Base-by-base conservation (phyloP, 2,329 filamentous ascomycete species). In the Aspergillus chevalieri region DNA sequence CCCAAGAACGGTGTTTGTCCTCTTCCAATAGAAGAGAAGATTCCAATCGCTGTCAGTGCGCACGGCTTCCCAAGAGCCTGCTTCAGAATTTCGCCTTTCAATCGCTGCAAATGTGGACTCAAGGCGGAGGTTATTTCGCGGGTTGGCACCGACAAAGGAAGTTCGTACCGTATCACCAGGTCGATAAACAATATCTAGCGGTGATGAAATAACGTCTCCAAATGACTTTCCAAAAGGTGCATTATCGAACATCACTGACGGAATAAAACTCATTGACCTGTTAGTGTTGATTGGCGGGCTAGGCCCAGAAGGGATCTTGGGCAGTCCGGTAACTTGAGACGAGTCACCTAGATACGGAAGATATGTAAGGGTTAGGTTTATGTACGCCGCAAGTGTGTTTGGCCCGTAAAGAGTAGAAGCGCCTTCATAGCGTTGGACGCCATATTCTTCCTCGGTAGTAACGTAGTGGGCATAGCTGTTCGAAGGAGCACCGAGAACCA, bases 391-490 rank as follows among this genome's bases (percentile, higher is more conserved):
- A 9, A 96, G 78, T 0, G 89, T 88, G 67, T 90, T 83, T 2
- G 80, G 86, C 0, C 92, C 92, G 65, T 87, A 93, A 2, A 97
- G 81, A 0, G 92, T 97, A 6, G 87, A 92, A 0, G 89, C 92
- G n/a, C 91, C 92, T 72, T 97, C 92, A 70, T 96, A 96, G 8
- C 92, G 85, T 71, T 96, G 92, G 43, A 93, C 76, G 10, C 74
- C 72, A 66, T 93, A 94, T 67, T 95, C 87, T 66, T 94, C 87
- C 24, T 83, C 79, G 0, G 89, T 92, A 1, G 84, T 70, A 51
- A 89, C 82, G 67, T 92, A 92, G 68, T 92, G 87, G 3, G 88
- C 84, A 67, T 97, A 97, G 51, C 82, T 90, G 66, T 97, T 97
- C 46, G 89, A 89, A 0, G 92, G 91, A 0, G 88, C 90, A 22